Evolutionary conservation across 805 yeast genomes (phyloP).

Genomic region (Zygotorulaspora florentina): DNA sequence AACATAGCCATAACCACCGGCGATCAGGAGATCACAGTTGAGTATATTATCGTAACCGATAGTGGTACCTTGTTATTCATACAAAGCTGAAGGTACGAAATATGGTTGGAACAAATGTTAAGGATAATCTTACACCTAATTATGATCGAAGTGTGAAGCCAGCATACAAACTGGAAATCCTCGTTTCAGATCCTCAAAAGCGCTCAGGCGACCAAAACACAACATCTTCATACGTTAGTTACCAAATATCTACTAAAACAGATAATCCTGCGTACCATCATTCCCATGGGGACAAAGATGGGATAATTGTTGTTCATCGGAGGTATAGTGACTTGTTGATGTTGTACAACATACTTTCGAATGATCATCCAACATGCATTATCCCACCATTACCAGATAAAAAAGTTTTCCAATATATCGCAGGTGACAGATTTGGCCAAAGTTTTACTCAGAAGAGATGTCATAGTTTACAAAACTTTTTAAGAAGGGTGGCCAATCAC

Average conservation of each 20-base stretch:
- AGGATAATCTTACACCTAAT: background rate
- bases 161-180: conserved; percentile 18
- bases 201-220: conserved; percentile 26
- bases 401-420: conserved; percentile 82
- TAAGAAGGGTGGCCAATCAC: conserved; percentile 69
- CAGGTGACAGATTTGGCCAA: conserved; percentile 85
- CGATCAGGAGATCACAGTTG: conserved; percentile 1
- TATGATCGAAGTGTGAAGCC: conserved; percentile 4
- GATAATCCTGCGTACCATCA: conserved; percentile 27
- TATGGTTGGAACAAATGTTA: conserved; percentile 3
- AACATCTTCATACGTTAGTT: conserved; percentile 30
- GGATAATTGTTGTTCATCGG: conserved; percentile 39
- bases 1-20: background rate
- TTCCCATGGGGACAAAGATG: conserved; percentile 12
- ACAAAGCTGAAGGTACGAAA: background rate
- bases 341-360: conserved; percentile 65
- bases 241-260: conserved; percentile 34
- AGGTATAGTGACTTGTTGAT: conserved; percentile 85
- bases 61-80: background rate
- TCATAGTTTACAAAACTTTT: conserved; percentile 70
- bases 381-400: conserved; percentile 95
- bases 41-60: background rate
- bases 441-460: conserved; percentile 83
- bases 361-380: conserved; percentile 79
- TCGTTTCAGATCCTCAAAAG: conserved; percentile 35